A percentile compares a stretch with the other conserved stretches of the same genome.
phyloP scores from a whole-genome alignment of 108 stramenopile genomes.

The Skeletonema menzelii region DNA sequence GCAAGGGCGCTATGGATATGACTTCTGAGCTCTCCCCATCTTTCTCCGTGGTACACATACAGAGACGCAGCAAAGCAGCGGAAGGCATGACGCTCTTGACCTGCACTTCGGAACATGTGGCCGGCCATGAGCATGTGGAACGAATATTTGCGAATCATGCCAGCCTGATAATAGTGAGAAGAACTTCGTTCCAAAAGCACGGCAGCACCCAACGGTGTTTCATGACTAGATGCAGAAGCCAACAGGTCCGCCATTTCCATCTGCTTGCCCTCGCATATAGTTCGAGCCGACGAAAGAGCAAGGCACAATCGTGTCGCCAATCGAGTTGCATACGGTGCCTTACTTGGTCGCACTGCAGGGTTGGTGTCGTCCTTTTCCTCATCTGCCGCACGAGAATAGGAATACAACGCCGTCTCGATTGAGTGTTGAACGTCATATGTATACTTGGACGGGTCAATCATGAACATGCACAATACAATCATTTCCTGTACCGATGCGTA shows the following conservation, averaged over 20 bases:
- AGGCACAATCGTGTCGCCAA: constrained; percentile 78
- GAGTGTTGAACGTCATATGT: constrained; percentile 39
- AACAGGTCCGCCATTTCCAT: constrained; percentile 87
- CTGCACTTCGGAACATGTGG: constrained; percentile 87
- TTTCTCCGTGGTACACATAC: constrained; percentile 70
- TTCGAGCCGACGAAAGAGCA: constrained; percentile 53
- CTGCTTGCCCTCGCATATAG: constrained; percentile 51
- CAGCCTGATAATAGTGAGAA: constrained; percentile 71
- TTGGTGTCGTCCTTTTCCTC: constrained; percentile 57
- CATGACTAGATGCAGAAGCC: constrained; percentile 81
- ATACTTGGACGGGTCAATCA: constrained; percentile 52
- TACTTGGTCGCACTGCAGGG: constrained; percentile 43
- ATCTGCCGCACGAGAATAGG: constrained; percentile 78
- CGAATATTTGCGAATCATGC: constrained; percentile 81
- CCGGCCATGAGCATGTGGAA: constrained; percentile 93
- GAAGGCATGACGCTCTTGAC: constrained; percentile 84
- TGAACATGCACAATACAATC: constrained; percentile 80
- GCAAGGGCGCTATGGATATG: constrained; percentile 81
- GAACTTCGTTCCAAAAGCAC: constrained; percentile 83
- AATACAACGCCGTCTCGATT: constrained; percentile 71
- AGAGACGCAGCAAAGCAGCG: constrained; percentile 84
- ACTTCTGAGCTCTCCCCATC: constrained; percentile 81
- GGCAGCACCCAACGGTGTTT: constrained; percentile 84
- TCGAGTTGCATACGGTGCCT: constrained; percentile 68
- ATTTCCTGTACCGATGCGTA: constrained; percentile 84